Conservation (phyloP, 2,329 filamentous ascomycete genomes). For the Trichoderma arundinaceum region DNA sequence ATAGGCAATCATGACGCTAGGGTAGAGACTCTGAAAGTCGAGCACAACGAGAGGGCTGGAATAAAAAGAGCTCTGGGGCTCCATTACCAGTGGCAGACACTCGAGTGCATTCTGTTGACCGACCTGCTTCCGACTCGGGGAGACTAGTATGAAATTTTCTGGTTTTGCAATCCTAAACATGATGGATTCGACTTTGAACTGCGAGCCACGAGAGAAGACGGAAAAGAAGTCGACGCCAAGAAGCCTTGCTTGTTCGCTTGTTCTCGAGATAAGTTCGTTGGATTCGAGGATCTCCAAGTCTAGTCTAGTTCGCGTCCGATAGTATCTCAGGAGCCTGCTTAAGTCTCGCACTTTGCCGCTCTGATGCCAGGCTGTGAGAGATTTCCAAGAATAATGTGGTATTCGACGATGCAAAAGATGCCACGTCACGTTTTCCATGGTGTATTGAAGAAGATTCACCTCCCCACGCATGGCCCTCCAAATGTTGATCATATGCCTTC, state of each 20-base stretch:
- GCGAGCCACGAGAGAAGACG: conserved; percentile 90
- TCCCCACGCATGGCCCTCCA: conserved; percentile 97
- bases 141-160: conserved; percentile 89
- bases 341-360: conserved; percentile 72
- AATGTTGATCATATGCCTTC: conserved; percentile 94
- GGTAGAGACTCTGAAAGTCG: conserved; percentile 95
- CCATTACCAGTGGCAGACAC: conserved; percentile 94
- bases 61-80: conserved; percentile 94
- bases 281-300: conserved; percentile 90
- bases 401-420: conserved; percentile 86
- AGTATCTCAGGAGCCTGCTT: conserved; percentile 77
- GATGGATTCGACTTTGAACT: conserved; percentile 98
- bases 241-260: conserved; percentile 90
- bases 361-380: conserved; percentile 81
- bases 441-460: conserved; percentile 89
- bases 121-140: conserved; percentile 89
- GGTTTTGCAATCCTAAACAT: conserved; percentile 99
- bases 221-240: conserved; percentile 97
- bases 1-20: conserved; percentile 98
- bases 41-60: conserved; percentile 86
- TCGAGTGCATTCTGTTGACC: conserved; percentile 93
- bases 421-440: conserved; percentile 93
- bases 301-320: conserved; percentile 74
- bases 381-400: conserved; percentile 81
- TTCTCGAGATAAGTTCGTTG: conserved; percentile 86